Base-by-base conservation (phyloP, 2,329 filamentous ascomycete genomes). In the Calonectria pseudoreteaudii region DNA sequence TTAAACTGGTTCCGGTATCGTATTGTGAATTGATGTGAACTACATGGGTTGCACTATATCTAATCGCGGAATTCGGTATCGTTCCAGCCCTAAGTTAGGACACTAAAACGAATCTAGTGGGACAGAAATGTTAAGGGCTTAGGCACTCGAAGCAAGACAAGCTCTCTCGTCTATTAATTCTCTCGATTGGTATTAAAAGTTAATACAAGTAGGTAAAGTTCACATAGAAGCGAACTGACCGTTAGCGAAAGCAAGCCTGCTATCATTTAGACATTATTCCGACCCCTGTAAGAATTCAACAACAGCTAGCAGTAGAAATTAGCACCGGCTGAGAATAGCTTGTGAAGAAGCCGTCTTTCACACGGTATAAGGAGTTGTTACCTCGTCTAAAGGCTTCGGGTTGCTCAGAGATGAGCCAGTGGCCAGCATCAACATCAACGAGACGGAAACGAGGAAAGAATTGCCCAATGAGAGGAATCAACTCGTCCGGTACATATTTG, bases 381-480 rank as follows among this genome's bases (percentile, higher is more conserved):
- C 94, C 93, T 88, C 90, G 86, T 81, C 93, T 91, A 77, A 98
- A 98, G 13, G 88, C 92, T 81, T 95, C 92, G 0, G 95, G 95
- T 79, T 95, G 93, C 87, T 98, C 95, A n/a, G 94, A 95, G 75
- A 96, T 95, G 7, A 98, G 87, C 95, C 95, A 98, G 83, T 98
- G 95, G 0, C 95, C 95, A 11, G 93, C 90, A 47, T 97, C 93
- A 38, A 98, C 86, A 84, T 96, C 93, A 64, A 88, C 91, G 36
- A 97, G 81, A 82, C 91, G 86, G 81, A 97, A 98, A 30, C 88
- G 88, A 14, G 95, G 95, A 81, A 98, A 98, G 85, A 97, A 97
- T 75, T 91, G 89, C 4, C 94, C 94, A 78, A 97, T 93, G 23
- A 93, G 86, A n/a, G 94, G 94, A 62, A 97, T 85, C 67, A 92